Conservation (phyloP, 306 rosid genomes). For the Sophora flavescens region DNA sequence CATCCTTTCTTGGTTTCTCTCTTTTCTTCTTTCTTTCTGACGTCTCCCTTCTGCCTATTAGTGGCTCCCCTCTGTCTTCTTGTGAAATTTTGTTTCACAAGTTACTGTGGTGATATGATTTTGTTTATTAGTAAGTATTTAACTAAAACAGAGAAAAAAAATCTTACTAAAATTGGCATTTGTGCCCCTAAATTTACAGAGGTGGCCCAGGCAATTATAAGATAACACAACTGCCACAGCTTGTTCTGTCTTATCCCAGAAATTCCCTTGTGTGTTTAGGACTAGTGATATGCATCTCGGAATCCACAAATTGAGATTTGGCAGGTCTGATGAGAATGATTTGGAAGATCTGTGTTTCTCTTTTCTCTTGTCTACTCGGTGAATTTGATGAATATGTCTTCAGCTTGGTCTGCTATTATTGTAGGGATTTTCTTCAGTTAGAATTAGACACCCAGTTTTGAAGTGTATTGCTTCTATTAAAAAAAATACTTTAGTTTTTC, state of each 20-base stretch:
- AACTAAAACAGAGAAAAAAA: not conserved
- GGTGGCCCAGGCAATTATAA: not conserved
- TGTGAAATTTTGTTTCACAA: not conserved
- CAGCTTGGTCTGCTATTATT: not conserved
- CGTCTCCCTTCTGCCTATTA: no score
- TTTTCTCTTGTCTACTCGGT: not conserved
- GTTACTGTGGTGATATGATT: constrained; percentile 31
- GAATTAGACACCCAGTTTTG: not conserved
- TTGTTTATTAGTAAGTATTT: constrained; percentile 16
- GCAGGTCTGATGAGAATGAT: not conserved
- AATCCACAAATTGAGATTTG: not conserved
- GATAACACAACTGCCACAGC: not conserved
- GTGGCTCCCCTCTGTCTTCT: not conserved
- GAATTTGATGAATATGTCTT: not conserved
- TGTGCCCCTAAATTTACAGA: not conserved
- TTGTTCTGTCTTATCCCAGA: not conserved
- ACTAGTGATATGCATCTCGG: not conserved
- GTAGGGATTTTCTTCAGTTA: not conserved
- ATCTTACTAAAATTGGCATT: not conserved
- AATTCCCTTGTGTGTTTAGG: not conserved
- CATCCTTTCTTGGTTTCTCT: constrained; percentile 16
- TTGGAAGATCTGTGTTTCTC: not conserved
- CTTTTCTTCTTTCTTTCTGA: not conserved
- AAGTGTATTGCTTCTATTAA: not conserved
- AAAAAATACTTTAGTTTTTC: not conserved